Percentiles rank a stretch among this genome's conserved stretches.
Evolutionary conservation across 2,329 filamentous ascomycete species (phyloP).

Genomic region (Cryphonectria carpinicola): DNA sequence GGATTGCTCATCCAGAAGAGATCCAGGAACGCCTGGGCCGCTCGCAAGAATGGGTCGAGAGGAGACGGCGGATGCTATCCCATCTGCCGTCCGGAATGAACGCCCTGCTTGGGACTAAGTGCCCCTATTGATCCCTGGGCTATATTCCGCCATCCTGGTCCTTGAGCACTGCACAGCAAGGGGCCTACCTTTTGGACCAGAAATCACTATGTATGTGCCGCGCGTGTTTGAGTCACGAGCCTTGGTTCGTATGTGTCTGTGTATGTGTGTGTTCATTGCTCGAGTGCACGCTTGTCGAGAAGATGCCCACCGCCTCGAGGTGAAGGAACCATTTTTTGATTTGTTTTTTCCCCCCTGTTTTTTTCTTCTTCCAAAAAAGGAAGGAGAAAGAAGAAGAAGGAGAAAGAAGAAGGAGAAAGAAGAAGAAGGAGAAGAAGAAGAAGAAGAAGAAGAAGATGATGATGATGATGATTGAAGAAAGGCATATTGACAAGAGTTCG

Average conservation of each 20-base stretch:
- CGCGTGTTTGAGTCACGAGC: neutral
- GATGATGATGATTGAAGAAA: too few relatives aligned
- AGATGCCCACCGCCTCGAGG: neutral
- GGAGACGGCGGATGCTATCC: neutral
- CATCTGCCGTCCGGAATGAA: neutral
- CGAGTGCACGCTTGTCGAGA: neutral
- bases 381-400: neutral
- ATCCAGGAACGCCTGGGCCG: neutral
- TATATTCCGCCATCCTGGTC: slow-evolving; percentile 5
- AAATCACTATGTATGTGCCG: neutral
- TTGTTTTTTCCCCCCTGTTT: too few relatives aligned
- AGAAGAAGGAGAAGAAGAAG: too few relatives aligned
- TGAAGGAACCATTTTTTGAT: neutral
- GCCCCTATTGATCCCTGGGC: slow-evolving; percentile 15
- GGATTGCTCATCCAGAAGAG: neutral
- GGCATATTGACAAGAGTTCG: too few relatives aligned
- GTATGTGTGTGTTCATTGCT: neutral
- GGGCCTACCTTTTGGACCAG: neutral
- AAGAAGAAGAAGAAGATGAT: too few relatives aligned
- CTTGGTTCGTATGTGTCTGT: neutral
- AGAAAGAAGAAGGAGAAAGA: too few relatives aligned
- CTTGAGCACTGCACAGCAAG: neutral
- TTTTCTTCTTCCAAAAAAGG: too few relatives aligned
- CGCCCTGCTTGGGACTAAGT: neutral
- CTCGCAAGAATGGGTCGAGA: neutral